phyloP scores from a whole-genome alignment of 2,329 filamentous ascomycete genomes.

The Tolypocladium cylindrosporum region DNA sequence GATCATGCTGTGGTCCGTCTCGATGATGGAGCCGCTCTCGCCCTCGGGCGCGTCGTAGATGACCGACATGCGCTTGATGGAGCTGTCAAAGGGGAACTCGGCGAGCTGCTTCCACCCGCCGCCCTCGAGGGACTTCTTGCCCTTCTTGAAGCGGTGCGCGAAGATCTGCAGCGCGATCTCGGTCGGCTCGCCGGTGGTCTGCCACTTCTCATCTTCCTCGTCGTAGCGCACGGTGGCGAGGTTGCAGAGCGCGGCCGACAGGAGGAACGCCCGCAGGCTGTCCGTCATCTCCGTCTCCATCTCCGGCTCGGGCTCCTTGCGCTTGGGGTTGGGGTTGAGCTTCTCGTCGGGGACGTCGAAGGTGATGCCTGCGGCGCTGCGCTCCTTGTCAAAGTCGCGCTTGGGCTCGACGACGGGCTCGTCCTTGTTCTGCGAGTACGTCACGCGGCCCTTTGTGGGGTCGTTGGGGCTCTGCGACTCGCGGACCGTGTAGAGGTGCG shows the following conservation, averaged over 20 bases:
- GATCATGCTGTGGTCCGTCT: slow-evolving; percentile 37
- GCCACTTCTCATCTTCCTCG: slow-evolving; percentile 47
- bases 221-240: slow-evolving; percentile 48
- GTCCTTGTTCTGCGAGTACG: slow-evolving; percentile 29
- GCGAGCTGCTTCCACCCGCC: slow-evolving; percentile 53
- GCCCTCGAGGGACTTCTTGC: slow-evolving; percentile 41
- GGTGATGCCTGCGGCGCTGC: slow-evolving; percentile 48
- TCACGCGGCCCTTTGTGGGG: slow-evolving; percentile 47
- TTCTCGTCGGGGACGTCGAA: slow-evolving; percentile 54
- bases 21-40: slow-evolving; percentile 26
- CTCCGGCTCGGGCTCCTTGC: slow-evolving; percentile 20
- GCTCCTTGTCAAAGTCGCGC: slow-evolving; percentile 49
- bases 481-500: slow-evolving; percentile 48
- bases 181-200: slow-evolving; percentile 60
- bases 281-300: slow-evolving; percentile 36
- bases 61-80: slow-evolving; percentile 72
- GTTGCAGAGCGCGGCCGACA: slow-evolving; percentile 55
- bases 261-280: slow-evolving; percentile 39
- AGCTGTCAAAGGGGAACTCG: slow-evolving; percentile 72
- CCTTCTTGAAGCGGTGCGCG: slow-evolving; percentile 54
- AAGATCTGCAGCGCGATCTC: slow-evolving; percentile 72
- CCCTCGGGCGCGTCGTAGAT: slow-evolving; percentile 46
- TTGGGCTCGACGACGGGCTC: slow-evolving; percentile 24
- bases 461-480: slow-evolving; percentile 51
- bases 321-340: slow-evolving; percentile 27